A percentile compares a stretch with the other conserved stretches of the same genome.
Conservation (phyloP, 345 rosid species). For the Eucalyptus curtisii region DNA sequence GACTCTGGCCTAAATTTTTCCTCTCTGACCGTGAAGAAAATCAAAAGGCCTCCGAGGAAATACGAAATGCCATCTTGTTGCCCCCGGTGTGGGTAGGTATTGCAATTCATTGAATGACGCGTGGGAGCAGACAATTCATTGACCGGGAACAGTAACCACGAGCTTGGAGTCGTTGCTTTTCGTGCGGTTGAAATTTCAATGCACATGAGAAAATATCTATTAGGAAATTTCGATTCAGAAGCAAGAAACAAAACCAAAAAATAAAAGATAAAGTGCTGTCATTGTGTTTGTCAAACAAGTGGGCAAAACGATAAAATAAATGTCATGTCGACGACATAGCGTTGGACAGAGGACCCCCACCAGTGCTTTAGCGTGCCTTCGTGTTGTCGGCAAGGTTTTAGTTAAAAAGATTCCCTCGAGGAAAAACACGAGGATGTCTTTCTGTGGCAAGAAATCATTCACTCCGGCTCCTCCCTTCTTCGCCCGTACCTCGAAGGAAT, state of each 20-base stretch:
- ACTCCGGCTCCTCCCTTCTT: background rate
- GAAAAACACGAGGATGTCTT: background rate
- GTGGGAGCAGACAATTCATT: background rate
- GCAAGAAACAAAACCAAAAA: background rate
- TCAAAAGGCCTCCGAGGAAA: background rate
- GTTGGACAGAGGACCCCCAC: background rate
- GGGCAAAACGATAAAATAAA: background rate
- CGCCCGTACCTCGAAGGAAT: background rate
- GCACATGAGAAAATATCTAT: background rate
- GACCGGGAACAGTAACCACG: background rate
- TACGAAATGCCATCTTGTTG: background rate
- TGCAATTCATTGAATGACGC: background rate
- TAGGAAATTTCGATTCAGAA: background rate
- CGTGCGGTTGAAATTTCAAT: accelerated
- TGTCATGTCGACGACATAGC: background rate
- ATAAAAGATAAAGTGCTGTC: background rate
- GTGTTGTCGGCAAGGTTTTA: background rate
- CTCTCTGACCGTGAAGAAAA: background rate
- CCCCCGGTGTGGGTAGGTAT: background rate
- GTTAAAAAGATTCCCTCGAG: background rate
- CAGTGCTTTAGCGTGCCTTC: background rate
- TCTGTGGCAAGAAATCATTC: background rate
- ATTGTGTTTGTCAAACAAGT: background rate
- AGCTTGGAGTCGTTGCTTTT: background rate
- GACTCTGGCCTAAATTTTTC: background rate